Conservation (phyloP, 2,329 filamentous ascomycete genomes). For the Fusarium marasasianum region DNA sequence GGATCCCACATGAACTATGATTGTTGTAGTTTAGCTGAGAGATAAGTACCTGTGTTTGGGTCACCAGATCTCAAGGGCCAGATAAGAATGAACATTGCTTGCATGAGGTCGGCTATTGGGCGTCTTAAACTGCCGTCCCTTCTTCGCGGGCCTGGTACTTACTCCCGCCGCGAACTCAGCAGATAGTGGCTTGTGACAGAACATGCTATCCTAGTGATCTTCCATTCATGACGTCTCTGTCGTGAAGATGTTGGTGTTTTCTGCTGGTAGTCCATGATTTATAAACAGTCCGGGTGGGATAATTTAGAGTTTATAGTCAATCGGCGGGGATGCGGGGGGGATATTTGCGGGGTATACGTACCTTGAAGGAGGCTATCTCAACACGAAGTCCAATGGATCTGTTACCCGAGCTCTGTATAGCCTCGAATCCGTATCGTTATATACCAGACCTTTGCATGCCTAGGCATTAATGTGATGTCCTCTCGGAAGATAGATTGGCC, state of each 20-base stretch:
- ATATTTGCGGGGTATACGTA: background rate
- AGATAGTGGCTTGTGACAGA: background rate
- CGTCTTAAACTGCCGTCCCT: background rate
- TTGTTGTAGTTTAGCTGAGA: background rate
- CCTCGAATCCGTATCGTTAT: background rate
- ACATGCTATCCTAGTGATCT: too few relatives aligned
- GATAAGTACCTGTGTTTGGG: background rate
- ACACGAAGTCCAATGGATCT: accelerated
- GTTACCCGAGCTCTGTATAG: background rate
- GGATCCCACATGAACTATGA: background rate
- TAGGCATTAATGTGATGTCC: too few relatives aligned
- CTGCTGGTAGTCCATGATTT: background rate
- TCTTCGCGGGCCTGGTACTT: background rate
- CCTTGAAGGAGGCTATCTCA: too few relatives aligned
- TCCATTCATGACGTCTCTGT: background rate
- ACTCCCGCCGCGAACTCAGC: too few relatives aligned
- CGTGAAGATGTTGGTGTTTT: accelerated
- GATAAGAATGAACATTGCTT: background rate
- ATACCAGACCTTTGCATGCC: background rate
- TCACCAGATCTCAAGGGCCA: background rate
- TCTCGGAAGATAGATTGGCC: accelerated
- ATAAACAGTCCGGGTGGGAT: background rate
- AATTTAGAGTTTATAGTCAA: background rate
- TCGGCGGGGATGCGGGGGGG: background rate
- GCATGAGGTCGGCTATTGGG: background rate